A percentile compares a stretch with the other conserved stretches of the same genome.
phyloP scores from a whole-genome alignment of 257 asterid species.

The Solanum clarkiae region DNA sequence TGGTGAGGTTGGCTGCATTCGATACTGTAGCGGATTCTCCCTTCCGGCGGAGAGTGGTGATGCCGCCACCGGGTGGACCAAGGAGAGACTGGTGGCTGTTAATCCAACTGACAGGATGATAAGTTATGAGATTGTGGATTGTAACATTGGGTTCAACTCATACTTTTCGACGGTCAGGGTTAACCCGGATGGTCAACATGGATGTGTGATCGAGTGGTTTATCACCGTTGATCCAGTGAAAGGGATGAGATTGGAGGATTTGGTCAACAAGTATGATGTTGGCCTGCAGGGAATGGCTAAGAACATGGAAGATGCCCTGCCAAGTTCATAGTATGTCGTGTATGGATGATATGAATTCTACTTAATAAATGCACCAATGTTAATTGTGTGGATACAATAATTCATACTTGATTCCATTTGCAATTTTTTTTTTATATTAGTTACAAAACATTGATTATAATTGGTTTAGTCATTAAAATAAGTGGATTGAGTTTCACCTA shows the following conservation, averaged over 20 bases:
- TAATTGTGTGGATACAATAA: no score
- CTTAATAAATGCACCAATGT: neutral
- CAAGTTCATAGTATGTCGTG: neutral
- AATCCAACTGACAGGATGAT: slow-evolving; percentile 22
- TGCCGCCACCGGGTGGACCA: slow-evolving; percentile 23
- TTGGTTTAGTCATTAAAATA: no score
- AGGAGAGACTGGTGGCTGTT: slow-evolving; percentile 28
- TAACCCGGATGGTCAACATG: slow-evolving; percentile 14
- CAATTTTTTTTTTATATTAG: no score
- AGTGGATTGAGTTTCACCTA: no score
- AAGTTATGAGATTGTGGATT: slow-evolving; percentile 51
- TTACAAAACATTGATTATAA: no score
- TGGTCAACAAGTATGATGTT: slow-evolving; percentile 32
- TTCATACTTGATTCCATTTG: no score
- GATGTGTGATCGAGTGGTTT: slow-evolving; percentile 41
- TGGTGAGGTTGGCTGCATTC: slow-evolving; percentile 58
- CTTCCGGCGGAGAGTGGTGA: slow-evolving; percentile 8
- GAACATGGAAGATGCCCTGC: slow-evolving; percentile 44
- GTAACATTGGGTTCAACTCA: slow-evolving; percentile 46
- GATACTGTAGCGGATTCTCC: slow-evolving; percentile 49
- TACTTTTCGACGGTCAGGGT: slow-evolving; percentile 43
- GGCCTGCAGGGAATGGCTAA: slow-evolving; percentile 36
- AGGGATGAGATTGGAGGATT: slow-evolving; percentile 39
- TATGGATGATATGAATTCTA: neutral
- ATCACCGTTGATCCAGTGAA: slow-evolving; percentile 54